Evolutionary conservation across 2,329 filamentous ascomycete genomes (phyloP).

Genomic region (Fusarium mangiferae): DNA sequence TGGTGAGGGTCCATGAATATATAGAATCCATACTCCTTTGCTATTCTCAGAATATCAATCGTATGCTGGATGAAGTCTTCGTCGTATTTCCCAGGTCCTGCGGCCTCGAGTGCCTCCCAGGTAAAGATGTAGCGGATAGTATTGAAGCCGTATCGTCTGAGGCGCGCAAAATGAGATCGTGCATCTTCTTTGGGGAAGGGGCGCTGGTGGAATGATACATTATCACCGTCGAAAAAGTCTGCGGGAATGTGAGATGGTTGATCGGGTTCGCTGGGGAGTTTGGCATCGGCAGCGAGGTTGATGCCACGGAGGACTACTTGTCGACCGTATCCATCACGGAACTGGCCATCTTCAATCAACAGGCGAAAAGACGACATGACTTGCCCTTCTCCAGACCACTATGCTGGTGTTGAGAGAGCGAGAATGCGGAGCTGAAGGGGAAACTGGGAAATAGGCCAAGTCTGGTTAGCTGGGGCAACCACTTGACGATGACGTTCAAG

Average conservation of each 20-base stretch:
- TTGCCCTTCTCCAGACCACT: conserved; percentile 9
- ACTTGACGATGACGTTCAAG: conserved; percentile 40
- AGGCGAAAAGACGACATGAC: conserved; percentile 80
- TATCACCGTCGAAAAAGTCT: conserved; percentile 91
- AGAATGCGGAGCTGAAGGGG: conserved; percentile 9
- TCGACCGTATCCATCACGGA: conserved; percentile 83
- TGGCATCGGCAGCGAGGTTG: conserved; percentile 91
- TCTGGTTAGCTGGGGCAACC: conserved; percentile 25
- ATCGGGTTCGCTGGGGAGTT: conserved; percentile 84
- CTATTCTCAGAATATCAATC: conserved; percentile 82
- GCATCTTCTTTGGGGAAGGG: conserved; percentile 88
- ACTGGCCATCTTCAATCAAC: conserved; percentile 84
- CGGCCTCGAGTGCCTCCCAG: conserved; percentile 98
- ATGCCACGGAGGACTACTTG: conserved; percentile 92
- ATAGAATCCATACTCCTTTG: conserved; percentile 92
- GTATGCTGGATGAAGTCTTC: conserved; percentile 94
- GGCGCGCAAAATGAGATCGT: conserved; percentile 83
- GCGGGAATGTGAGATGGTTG: conserved; percentile 81
- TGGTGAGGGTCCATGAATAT: conserved; percentile 99
- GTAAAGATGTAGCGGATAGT: conserved; percentile 97
- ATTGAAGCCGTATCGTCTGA: conserved; percentile 94
- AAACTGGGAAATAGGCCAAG: conserved; percentile 28
- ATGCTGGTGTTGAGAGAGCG: conserved; percentile 9
- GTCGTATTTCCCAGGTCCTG: conserved; percentile 90
- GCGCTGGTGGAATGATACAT: conserved; percentile 86